Evolutionary conservation across 2,329 filamentous ascomycete species (phyloP).

Genomic region (Westerdykella sp.): DNA sequence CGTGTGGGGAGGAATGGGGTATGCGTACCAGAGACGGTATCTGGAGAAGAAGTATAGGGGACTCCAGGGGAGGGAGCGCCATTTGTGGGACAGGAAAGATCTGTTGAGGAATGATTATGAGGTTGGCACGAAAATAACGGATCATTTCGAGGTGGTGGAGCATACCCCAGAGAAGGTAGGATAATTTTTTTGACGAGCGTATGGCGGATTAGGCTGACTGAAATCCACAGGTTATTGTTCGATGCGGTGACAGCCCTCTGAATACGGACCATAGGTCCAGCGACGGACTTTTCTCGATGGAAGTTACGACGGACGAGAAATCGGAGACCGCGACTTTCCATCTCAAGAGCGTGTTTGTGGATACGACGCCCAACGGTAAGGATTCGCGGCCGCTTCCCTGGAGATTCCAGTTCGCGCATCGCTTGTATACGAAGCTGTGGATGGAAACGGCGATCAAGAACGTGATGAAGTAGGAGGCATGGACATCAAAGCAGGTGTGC

Average conservation of each 20-base stretch:
- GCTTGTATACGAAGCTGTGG: constrained; percentile 37
- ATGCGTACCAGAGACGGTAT: constrained; percentile 30
- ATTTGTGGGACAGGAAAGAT: constrained; percentile 34
- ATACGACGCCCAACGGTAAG: constrained; percentile 34
- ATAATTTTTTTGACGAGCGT: not conserved
- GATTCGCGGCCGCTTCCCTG: constrained; percentile 20
- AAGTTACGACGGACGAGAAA: constrained; percentile 34
- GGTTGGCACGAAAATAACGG: constrained; percentile 34
- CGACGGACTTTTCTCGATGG: constrained; percentile 37
- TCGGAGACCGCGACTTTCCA: constrained; percentile 34
- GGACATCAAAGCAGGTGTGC: no score
- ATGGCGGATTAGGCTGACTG: constrained; percentile 4
- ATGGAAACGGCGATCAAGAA: constrained; percentile 39
- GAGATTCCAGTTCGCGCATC: constrained; percentile 28
- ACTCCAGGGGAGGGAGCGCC: constrained; percentile 23
- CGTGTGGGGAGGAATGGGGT: constrained; percentile 35
- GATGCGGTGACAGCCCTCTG: constrained; percentile 35
- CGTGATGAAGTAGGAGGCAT: constrained; percentile 22
- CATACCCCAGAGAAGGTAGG: constrained; percentile 32
- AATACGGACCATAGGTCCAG: constrained; percentile 23
- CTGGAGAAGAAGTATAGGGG: constrained; percentile 33
- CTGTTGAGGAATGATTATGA: constrained; percentile 28
- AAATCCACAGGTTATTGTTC: constrained; percentile 29
- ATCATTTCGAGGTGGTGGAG: constrained; percentile 40
- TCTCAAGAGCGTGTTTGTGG: constrained; percentile 36